Evolutionary conservation across 2,329 filamentous ascomycete species (phyloP), one percentile per base, ranked within the genome.

Genomic region (Pseudocercospora musae): DNA sequence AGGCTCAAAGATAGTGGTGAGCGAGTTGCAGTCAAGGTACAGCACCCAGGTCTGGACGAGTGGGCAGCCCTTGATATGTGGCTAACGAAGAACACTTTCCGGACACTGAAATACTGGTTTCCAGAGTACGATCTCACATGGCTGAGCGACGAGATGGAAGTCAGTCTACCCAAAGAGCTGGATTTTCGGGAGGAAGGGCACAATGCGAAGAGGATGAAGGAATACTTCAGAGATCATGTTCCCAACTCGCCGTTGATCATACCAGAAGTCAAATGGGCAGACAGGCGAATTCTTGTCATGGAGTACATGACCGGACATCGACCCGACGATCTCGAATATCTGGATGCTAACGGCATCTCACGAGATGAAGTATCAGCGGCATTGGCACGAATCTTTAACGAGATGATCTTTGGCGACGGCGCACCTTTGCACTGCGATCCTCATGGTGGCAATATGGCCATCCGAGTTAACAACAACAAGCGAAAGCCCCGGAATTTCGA

Each of bases 121-220:
- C 96, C 96, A 2, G 93, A 98, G 70, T 99, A 99, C 76, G 95
- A 99, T 75, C 83, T 99, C 27, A 93, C 96, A 73, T 99, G 95
- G 95, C 81, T 99, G 9, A 93, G 92, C 0, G 87, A 88, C 7
- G 95, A 99, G 77, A 96, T 99, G 89, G 91, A 97, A 63, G 79
- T 87, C 20, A 97, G 92, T 2, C 79, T 99, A 6, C 95, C 95
- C 0, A 88, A 94, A 74, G 95, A 99, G 77, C 82, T 99, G 57
- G 90, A 99, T 74, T 99, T 99, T 73, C 81, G 86, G 42, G 87
- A 87, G 70, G 95, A 99, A 75, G 95, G 90, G 4, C 78, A 87
- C 58, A 99, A 99, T 75, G 93, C 96, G 9, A 85, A 82, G 50
- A 85, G 90, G 53, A 91, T 91, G 40, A 87, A 88, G 73, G 85